Conservation (phyloP, 2,329 filamentous ascomycete species). For the Ophiostoma pallidulum region DNA sequence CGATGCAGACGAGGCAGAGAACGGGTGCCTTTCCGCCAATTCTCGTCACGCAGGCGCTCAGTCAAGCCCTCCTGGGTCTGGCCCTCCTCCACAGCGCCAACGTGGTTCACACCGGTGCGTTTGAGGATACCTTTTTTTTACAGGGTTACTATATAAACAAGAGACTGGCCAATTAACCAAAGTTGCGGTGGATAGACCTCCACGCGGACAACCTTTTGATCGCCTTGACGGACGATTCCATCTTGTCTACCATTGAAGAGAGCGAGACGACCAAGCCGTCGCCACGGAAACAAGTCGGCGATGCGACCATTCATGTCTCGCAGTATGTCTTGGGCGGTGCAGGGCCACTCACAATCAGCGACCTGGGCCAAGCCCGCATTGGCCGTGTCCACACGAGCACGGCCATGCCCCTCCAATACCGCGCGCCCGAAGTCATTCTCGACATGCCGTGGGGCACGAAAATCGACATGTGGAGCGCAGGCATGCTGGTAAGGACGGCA, state of each 20-base stretch:
- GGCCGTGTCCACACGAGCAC: slow-evolving; percentile 15
- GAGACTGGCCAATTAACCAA: background rate
- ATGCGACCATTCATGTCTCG: slow-evolving; percentile 23
- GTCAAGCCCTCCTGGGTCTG: slow-evolving; percentile 20
- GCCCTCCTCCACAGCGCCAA: slow-evolving; percentile 21
- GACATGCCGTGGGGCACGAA: slow-evolving; percentile 25
- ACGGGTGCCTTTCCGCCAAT: slow-evolving; percentile 20
- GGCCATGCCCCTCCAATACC: slow-evolving; percentile 24
- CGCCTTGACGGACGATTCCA: slow-evolving; percentile 23
- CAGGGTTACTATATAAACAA: background rate
- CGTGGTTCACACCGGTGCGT: slow-evolving; percentile 23
- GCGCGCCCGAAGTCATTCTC: slow-evolving; percentile 30
- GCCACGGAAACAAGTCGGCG: slow-evolving; percentile 22
- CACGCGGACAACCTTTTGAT: slow-evolving; percentile 29
- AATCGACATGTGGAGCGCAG: slow-evolving; percentile 29
- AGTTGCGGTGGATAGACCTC: slow-evolving; percentile 24
- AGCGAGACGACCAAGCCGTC: slow-evolving; percentile 23
- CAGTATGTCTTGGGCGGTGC: slow-evolving; percentile 24
- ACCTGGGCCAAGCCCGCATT: slow-evolving; percentile 30
- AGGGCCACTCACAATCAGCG: slow-evolving; percentile 25
- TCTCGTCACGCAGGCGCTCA: slow-evolving; percentile 20
- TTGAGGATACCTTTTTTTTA: slow-evolving; percentile 15
- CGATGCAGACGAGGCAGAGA: slow-evolving; percentile 24
- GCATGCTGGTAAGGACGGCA: slow-evolving; percentile 19
- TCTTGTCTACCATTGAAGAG: slow-evolving; percentile 24